Evolutionary conservation across 169 alveolate species (phyloP), one percentile per base, ranked within the genome.

Genomic region (Plasmodium relictum): DNA sequence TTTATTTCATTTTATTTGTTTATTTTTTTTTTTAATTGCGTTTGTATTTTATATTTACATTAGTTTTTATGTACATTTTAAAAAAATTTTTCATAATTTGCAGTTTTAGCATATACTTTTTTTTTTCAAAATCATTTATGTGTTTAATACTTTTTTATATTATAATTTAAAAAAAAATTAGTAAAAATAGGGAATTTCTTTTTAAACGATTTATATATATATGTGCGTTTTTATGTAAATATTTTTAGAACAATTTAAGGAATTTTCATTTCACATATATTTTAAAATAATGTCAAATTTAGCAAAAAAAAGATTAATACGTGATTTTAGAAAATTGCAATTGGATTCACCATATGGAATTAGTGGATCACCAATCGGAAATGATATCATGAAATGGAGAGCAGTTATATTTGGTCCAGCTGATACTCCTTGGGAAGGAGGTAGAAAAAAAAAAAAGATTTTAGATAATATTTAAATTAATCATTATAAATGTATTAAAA

Each of bases 391-490:
- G 97, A 93, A 92, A 61, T 98, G 99, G 99, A 97, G 98, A 54
- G 99, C 99, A 10, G 98, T 97, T n/a, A 97, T 98, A 56, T 97
- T 97, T 63, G 99, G 99, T 22, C 99, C 99, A 39, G 98, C 97
- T 66, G 98, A 98, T 83, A 97, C 99, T 22, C 98, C 98, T 22
- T 98, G 99, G 99, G 99, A 98, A 88, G 98, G 99, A 89, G 99
- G 99, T 88, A 90, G n/a, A 31, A 39, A 44, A 31, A 22, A 3
- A 31, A 31, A 31, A 31, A 31, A 2, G 1, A 31, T 31, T 2
- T 31, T 31, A 31, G 39, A 31, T 31, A 3, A 31, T 20, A 14
- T 48, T 48, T 9, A 4, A 48, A 14, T 2, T 2, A 48, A 10
- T 31, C 39, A 31, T 31, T 31, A 31, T 31, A 31, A 2, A 31